These are phyloP conservation scores for Fraxinus xanthoxyloides DNA, from an alignment of 305 asterid species.

Conservation along the genomic window DNA sequence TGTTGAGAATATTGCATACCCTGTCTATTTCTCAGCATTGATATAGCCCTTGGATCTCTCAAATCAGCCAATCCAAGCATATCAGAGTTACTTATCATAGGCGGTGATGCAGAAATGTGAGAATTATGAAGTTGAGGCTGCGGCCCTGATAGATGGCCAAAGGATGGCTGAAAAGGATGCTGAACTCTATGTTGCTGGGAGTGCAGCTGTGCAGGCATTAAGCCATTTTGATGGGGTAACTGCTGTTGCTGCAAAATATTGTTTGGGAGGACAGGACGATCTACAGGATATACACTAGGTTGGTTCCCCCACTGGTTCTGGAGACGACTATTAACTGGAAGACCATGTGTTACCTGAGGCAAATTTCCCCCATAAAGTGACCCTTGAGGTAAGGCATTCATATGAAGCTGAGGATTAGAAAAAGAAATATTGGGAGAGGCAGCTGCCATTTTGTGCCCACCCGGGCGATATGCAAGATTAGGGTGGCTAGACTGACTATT, in stretches of 20 bases:
- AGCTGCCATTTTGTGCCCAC: slow-evolving; percentile 45
- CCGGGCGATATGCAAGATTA: slow-evolving; percentile 41
- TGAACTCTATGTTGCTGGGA: slow-evolving; percentile 59
- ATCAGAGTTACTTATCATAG: slow-evolving; percentile 58
- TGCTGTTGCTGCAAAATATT: slow-evolving; percentile 54
- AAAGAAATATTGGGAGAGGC: slow-evolving; percentile 56
- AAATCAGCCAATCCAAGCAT: slow-evolving; percentile 59
- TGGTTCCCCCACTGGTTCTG: slow-evolving; percentile 61
- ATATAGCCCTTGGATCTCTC: slow-evolving; percentile 68
- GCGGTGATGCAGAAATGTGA: slow-evolving; percentile 58
- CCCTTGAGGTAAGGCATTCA: slow-evolving; percentile 49
- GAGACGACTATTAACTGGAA: slow-evolving; percentile 47
- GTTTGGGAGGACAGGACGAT: slow-evolving; percentile 49
- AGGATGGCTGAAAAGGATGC: slow-evolving; percentile 59
- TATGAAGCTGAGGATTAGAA: slow-evolving; percentile 52
- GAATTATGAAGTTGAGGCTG: slow-evolving; percentile 58
- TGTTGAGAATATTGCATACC: slow-evolving; percentile 50
- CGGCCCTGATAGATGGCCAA: slow-evolving; percentile 56
- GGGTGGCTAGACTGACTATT: slow-evolving; percentile 43
- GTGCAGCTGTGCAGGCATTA: slow-evolving; percentile 51
- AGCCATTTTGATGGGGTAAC: slow-evolving; percentile 62
- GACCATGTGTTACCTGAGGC: slow-evolving; percentile 62
- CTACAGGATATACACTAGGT: slow-evolving; percentile 42
- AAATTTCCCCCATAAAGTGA: slow-evolving; percentile 63
- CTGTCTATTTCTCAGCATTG: slow-evolving; percentile 60